Evolutionary conservation across 768 basidiomycete genomes (phyloP), one percentile per base, ranked within the genome.

Genomic region (Boletus coccyginus): DNA sequence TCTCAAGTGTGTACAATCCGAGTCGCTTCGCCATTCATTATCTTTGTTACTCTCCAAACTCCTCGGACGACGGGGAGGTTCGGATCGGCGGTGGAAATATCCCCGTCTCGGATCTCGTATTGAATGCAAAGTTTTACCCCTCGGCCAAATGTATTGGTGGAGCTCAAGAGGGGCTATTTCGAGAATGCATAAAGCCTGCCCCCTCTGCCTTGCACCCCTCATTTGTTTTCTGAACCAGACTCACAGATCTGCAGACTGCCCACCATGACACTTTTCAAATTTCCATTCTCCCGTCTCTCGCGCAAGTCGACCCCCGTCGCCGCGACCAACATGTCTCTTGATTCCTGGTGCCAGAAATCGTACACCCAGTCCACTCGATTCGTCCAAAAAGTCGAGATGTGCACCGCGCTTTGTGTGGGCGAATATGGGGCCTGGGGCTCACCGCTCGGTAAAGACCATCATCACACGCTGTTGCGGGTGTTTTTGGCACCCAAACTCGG

Each of bases 381-480:
- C 2, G 52, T 66, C 6, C 19, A 32, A 19, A 65, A 50, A 29
- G 40, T 63, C 1, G 64, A 62, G 11, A 32, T 63, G 6, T 65
- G 61, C 16, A 66, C 44, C 0, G 61, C 58, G 2, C n/a, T 38
- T 0, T 17, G 46, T 16, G 9, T 38, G 0, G 51, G 53, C 0
- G 12, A 46, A 6, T 58, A 63, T 8, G n/a, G n/a, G n/a, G 39
- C 31, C 7, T 49, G 40, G 42, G 52, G 32, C 16, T 13, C 35
- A 0, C 35, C 32, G 3, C 14, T 46, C 2, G 48, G 27, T 9
- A 31, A 41, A 13, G 10, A 36, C 2, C 61, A 65, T 12, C 32
- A 41, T 12, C 56, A 65, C 14, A 53, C 63, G 27, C 27, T 27
- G 27, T 27, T 27, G 3, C 27, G 27, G 3, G 27, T 27, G 2